Evolutionary conservation across 116 monocot species (phyloP), one percentile per base, ranked within the genome.

Genomic region (Phalaenopsis hybrid): DNA sequence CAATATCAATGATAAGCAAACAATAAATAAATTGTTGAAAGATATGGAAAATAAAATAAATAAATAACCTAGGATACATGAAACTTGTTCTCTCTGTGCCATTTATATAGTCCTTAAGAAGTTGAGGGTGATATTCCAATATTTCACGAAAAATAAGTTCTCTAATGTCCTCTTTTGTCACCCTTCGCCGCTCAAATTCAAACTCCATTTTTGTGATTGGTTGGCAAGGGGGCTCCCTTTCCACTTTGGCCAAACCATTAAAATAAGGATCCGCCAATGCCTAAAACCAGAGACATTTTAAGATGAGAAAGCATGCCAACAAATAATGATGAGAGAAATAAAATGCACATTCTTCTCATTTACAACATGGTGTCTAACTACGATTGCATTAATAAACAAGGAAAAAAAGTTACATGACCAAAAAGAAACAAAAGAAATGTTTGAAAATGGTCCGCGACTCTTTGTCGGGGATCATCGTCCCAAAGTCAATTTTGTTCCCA

Each of bases 211-310:
- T 97, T 11, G 89, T 82, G 25, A 94, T 91, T 52, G 91, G 91
- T 58, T 90, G 94, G 79, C 91, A 90, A 73, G 94, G 91, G 74
- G 94, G 96, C 76, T 97, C 96, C 67, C 92, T 88, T 70, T 94
- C 94, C 84, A 91, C 88, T 81, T 86, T 97, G 20, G 94, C 87
- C 79, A 97, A 83, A 10, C 94, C 97, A 79, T 88, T 93, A 52
- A 97, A 97, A 78, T 97, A 97, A 44, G 94, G 91, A 88, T 97
- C 91, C 21, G 86, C 88, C 74, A 97, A 84, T 41, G 97, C 97
- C 96, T 94, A 78, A 25, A 78, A 25, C 78, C 23, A 52, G 33
- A 50, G 48, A 15, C 33, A 12, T 31, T 78, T 33, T 78, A 21
- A 52, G n/a, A 45, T n/a, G 45, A 75, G 15, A 34, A 72, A 34